phyloP scores from a whole-genome alignment of 2,329 filamentous ascomycete species.

The Colletotrichum chlorophyti region DNA sequence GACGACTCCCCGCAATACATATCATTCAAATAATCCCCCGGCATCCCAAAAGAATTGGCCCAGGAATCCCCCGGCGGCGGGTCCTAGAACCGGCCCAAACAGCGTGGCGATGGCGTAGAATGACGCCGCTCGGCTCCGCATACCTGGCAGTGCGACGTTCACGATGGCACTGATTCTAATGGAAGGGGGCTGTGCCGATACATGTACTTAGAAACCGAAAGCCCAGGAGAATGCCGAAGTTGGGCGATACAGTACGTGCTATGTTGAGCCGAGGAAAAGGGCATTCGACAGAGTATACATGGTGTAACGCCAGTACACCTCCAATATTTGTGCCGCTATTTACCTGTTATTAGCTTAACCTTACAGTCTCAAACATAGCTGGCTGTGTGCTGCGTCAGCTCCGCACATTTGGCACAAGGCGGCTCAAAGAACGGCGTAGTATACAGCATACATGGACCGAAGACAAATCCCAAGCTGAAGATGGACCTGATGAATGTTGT shows the following conservation, averaged over 20 bases:
- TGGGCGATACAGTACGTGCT: slow-evolving; percentile 35
- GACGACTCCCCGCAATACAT: slow-evolving; percentile 41
- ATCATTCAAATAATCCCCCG: slow-evolving; percentile 56
- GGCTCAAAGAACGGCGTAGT: too few species aligned
- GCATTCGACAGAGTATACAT: slow-evolving; percentile 38
- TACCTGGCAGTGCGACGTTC: slow-evolving; percentile 40
- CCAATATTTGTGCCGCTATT: slow-evolving; percentile 43
- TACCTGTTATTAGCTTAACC: too few species aligned
- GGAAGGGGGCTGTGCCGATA: slow-evolving; percentile 36
- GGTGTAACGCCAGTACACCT: slow-evolving; percentile 41
- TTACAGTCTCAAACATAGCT: too few species aligned
- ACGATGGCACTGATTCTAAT: slow-evolving; percentile 43
- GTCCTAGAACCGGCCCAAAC: slow-evolving; percentile 39
- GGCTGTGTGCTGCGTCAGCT: too few species aligned
- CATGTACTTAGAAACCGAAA: slow-evolving; percentile 39
- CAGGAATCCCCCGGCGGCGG: slow-evolving; percentile 40
- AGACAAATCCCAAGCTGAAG: slow-evolving; percentile 52
- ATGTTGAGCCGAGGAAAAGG: slow-evolving; percentile 38
- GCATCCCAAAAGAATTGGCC: slow-evolving; percentile 37
- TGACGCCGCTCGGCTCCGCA: slow-evolving; percentile 42
- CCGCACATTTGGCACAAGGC: too few species aligned
- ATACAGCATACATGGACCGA: slow-evolving; percentile 48
- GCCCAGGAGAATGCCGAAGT: slow-evolving; percentile 37
- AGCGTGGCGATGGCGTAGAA: slow-evolving; percentile 41
- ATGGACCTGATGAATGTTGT: slow-evolving; percentile 54